Percentiles rank a stretch among this genome's conserved stretches.
These are phyloP conservation scores for Raddia distichophylla DNA, from an alignment of 176 grass and related monocot species.

Conservation along the genomic window DNA sequence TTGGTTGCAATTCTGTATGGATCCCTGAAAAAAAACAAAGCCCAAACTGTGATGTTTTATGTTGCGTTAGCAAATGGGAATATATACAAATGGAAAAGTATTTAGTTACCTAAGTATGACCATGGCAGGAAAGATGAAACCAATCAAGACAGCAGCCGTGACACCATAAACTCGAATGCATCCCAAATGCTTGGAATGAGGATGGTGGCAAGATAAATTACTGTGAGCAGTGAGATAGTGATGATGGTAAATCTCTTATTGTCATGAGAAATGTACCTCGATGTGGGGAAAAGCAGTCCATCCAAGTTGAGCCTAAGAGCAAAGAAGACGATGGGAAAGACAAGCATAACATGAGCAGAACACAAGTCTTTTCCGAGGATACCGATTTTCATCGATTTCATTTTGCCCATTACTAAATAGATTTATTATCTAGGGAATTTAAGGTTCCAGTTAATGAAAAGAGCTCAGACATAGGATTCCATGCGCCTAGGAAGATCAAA, in stretches of 20 bases:
- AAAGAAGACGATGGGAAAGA: slow-evolving; percentile 86
- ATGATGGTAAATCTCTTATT: slow-evolving; percentile 67
- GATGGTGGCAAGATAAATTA: slow-evolving; percentile 69
- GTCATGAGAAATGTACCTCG: slow-evolving; percentile 64
- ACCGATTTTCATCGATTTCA: too few species aligned
- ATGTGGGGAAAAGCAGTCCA: slow-evolving; percentile 72
- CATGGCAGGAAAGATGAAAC: slow-evolving; percentile 88
- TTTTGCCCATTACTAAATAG: too few species aligned
- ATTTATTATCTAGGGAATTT: too few species aligned
- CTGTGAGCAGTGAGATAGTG: slow-evolving; percentile 57
- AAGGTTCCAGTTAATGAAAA: too few species aligned
- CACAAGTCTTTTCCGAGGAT: too few species aligned
- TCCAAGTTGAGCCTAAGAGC: slow-evolving; percentile 79
- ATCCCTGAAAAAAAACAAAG: slow-evolving; percentile 61
- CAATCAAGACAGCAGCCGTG: slow-evolving; percentile 70
- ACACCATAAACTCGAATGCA: slow-evolving; percentile 86
- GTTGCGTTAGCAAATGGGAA: not conserved
- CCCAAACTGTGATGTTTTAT: not conserved
- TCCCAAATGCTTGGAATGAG: slow-evolving; percentile 92
- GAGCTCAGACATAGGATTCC: too few species aligned
- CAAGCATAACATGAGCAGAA: slow-evolving; percentile 82
- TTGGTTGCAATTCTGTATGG: slow-evolving; percentile 62
- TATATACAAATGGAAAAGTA: not conserved
- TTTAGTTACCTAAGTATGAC: slow-evolving; percentile 71
- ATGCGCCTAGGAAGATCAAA: too few species aligned